Conservation (phyloP, 1,284 basidiomycete genomes). For the Apiotrichum domesticum region DNA sequence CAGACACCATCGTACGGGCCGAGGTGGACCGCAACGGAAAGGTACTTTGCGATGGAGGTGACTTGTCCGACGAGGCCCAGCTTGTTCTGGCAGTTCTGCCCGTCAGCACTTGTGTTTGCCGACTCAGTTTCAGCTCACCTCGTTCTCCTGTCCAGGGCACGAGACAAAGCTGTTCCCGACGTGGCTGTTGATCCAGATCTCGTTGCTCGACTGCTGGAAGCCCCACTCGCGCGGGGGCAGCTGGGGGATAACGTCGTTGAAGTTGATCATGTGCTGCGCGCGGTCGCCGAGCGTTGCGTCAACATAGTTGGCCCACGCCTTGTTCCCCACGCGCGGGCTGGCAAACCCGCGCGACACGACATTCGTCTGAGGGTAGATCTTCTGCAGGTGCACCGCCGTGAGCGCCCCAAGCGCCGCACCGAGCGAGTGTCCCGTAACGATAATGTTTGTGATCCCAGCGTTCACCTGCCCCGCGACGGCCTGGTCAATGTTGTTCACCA, state of each 20-base stretch:
- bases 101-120: not conserved
- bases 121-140: not conserved
- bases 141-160: constrained; percentile 25
- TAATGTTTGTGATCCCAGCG: constrained; percentile 5
- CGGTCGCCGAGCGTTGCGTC: constrained; percentile 15
- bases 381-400: constrained; percentile 1
- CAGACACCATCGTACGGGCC: not conserved
- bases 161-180: not conserved
- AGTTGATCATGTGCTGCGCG: constrained; percentile 23
- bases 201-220: constrained; percentile 18
- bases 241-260: constrained; percentile 22
- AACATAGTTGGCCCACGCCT: constrained; percentile 23
- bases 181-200: constrained; percentile 17
- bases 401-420: constrained; percentile 20
- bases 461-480: constrained; percentile 1
- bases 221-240: constrained; percentile 22
- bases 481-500: constrained; percentile 3
- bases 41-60: not conserved
- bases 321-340: constrained; percentile 22
- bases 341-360: constrained; percentile 20
- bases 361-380: not conserved
- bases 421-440: constrained; percentile 24
- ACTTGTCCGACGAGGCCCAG: not conserved
- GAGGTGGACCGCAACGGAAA: not conserved
- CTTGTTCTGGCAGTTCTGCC: not conserved